phyloP scores from a whole-genome alignment of 495 filamentous ascomycete genomes.

The Aspergillus campestris region DNA sequence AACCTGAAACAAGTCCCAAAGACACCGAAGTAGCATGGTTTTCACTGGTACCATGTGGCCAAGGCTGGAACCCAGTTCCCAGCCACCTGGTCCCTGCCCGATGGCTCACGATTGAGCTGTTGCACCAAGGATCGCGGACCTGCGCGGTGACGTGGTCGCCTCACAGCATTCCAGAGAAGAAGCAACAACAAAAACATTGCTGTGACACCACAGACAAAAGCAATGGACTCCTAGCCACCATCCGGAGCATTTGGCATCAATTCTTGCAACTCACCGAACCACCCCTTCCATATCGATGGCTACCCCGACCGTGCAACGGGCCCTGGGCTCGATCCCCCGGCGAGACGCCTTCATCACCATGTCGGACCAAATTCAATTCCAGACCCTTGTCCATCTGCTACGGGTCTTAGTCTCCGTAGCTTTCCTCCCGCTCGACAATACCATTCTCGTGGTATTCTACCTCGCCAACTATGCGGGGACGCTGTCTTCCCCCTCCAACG shows the following conservation, averaged over 20 bases:
- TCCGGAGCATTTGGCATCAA: too few relatives aligned
- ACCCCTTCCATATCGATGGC: slow-evolving; percentile 5
- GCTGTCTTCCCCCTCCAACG: slow-evolving; percentile 6
- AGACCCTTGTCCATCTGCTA: slow-evolving; percentile 20
- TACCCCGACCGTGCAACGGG: slow-evolving; percentile 9
- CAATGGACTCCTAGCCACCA: too few relatives aligned
- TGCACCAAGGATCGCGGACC: background rate
- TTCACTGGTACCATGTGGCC: too few relatives aligned
- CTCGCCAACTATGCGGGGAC: slow-evolving; percentile 13
- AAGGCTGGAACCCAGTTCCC: background rate
- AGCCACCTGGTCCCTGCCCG: slow-evolving; percentile 1
- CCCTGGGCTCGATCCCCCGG: slow-evolving; percentile 3
- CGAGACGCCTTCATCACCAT: slow-evolving; percentile 2
- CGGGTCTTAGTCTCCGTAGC: slow-evolving; percentile 29
- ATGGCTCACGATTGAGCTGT: too few relatives aligned
- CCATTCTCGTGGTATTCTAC: slow-evolving; percentile 37
- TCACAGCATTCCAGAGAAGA: slow-evolving; percentile 6
- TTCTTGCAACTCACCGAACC: too few relatives aligned
- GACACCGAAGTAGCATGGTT: too few relatives aligned
- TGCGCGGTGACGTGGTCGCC: slow-evolving; percentile 7
- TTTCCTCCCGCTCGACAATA: slow-evolving; percentile 46
- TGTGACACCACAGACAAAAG: too few relatives aligned
- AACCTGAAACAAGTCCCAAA: too few relatives aligned
- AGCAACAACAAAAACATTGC: too few relatives aligned
- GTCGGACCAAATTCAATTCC: slow-evolving; percentile 2